These are phyloP conservation scores for Hypocreales sp. DNA, from an alignment of 2,329 filamentous ascomycete genomes.

Conservation along the genomic window DNA sequence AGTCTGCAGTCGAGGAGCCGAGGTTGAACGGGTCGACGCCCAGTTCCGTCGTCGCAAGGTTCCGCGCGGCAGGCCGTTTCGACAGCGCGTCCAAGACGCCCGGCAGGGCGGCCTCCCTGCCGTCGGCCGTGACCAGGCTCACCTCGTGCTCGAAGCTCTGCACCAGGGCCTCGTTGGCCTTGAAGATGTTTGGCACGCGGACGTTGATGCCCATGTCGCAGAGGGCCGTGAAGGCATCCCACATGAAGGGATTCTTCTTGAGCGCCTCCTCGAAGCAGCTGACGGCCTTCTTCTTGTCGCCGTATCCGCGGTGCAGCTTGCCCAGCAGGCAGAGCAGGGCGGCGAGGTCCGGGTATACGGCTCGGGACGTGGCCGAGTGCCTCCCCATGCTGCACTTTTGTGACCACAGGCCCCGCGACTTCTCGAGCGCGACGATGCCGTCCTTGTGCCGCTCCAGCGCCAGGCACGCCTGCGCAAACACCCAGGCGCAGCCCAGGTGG, in stretches of 20 bases:
- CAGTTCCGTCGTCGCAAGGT: constrained; percentile 19
- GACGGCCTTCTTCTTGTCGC: constrained; percentile 70
- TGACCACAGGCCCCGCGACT: constrained; percentile 60
- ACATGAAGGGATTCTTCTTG: constrained; percentile 89
- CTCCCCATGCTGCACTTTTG: constrained; percentile 65
- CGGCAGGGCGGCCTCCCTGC: constrained; percentile 17
- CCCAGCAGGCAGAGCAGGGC: constrained; percentile 73
- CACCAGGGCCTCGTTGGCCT: constrained; percentile 41
- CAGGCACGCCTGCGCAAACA: constrained; percentile 82
- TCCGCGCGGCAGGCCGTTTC: constrained; percentile 25
- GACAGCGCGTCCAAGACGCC: constrained; percentile 22
- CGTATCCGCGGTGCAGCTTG: constrained; percentile 72
- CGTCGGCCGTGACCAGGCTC: constrained; percentile 12
- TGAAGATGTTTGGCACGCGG: constrained; percentile 76
- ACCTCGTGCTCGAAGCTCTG: constrained; percentile 27
- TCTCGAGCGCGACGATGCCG: constrained; percentile 72
- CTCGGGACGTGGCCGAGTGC: constrained; percentile 62
- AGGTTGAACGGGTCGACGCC: constrained; percentile 36
- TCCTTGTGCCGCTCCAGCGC: constrained; percentile 65
- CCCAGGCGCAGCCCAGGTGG: constrained; percentile 77
- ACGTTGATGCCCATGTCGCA: constrained; percentile 78
- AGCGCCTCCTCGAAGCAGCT: constrained; percentile 78
- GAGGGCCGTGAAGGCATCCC: constrained; percentile 85
- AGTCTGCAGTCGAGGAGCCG: constrained; percentile 22
- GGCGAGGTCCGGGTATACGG: constrained; percentile 67